Percentiles rank a stretch among this genome's conserved stretches.
phyloP scores from a whole-genome alignment of 108 stramenopile genomes.

The Cyclostephanos invisitatus region DNA sequence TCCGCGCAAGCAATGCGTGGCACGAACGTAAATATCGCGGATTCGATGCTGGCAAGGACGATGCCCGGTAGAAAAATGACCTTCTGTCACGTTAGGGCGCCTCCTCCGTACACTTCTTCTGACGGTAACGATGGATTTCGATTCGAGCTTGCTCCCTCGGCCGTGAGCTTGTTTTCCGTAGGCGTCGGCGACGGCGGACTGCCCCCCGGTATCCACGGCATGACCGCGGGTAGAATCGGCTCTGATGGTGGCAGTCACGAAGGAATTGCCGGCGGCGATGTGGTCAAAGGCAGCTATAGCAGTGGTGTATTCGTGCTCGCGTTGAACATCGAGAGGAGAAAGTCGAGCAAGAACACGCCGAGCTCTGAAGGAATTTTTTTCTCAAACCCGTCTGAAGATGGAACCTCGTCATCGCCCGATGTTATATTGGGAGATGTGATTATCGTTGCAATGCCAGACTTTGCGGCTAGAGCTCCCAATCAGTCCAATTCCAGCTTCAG shows the following conservation, averaged over 20 bases:
- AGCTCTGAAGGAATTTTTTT: conserved; percentile 22
- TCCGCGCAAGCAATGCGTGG: conserved; percentile 39
- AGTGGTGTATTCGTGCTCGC: conserved; percentile 72
- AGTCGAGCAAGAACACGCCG: conserved; percentile 3
- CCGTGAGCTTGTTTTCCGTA: conserved; percentile 13
- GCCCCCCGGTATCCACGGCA: conserved; percentile 41
- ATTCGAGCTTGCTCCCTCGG: conserved; percentile 38
- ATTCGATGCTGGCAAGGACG: conserved; percentile 27
- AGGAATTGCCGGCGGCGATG: conserved; percentile 28
- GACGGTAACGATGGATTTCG: conserved; percentile 39
- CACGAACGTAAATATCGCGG: not conserved
- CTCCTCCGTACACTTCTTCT: conserved; percentile 57
- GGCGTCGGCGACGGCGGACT: conserved; percentile 25
- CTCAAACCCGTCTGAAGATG: conserved; percentile 5
- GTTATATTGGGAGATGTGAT: conserved; percentile 53
- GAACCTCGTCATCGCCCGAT: not conserved
- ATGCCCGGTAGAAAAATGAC: conserved; percentile 55
- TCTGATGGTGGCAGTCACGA: not conserved
- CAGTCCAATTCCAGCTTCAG: conserved; percentile 1
- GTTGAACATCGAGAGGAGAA: conserved; percentile 45
- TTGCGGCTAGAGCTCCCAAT: conserved; percentile 34
- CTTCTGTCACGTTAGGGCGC: conserved; percentile 80
- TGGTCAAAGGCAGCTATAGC: conserved; percentile 53
- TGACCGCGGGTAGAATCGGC: not conserved
- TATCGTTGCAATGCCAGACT: conserved; percentile 63